Evolutionary conservation across 108 stramenopile species (phyloP).

Genomic region (Nannochloropsis granulata): DNA sequence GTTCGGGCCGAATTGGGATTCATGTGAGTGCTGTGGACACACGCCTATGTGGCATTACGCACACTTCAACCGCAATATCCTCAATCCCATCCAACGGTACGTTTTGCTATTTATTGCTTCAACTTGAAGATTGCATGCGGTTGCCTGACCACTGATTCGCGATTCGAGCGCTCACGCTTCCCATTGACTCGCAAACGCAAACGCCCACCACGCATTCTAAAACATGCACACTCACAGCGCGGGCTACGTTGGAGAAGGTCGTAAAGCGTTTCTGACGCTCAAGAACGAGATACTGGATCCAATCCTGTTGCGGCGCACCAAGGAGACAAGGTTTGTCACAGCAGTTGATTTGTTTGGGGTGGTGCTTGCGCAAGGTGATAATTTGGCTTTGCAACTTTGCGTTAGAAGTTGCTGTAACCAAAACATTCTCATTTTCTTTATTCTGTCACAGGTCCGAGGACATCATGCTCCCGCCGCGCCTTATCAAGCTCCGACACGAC

Average conservation of each 20-base stretch:
- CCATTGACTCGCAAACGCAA: background rate
- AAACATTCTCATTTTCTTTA: background rate
- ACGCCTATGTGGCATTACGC: conserved; percentile 75
- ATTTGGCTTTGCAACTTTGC: too few species aligned
- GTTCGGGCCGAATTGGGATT: conserved; percentile 53
- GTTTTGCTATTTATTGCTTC: background rate
- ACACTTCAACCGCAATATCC: conserved; percentile 75
- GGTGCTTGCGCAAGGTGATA: too few species aligned
- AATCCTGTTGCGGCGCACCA: conserved; percentile 86
- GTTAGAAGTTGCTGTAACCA: background rate
- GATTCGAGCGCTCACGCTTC: background rate
- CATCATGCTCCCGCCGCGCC: conserved; percentile 75
- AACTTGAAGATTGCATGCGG: background rate
- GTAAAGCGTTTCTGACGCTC: conserved; percentile 73
- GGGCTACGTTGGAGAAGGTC: conserved; percentile 68
- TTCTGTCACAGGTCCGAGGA: conserved; percentile 53
- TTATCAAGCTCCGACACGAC: conserved; percentile 41
- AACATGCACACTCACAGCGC: background rate
- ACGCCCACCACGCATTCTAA: background rate
- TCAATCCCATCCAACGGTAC: conserved; percentile 83
- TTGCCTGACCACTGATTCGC: background rate
- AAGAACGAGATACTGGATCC: conserved; percentile 65
- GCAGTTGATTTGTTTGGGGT: too few species aligned
- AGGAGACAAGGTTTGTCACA: conserved; percentile 46
- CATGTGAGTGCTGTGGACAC: conserved; percentile 75